Evolutionary conservation across 1,284 basidiomycete species (phyloP).

Genomic region (Moniliella sp.): DNA sequence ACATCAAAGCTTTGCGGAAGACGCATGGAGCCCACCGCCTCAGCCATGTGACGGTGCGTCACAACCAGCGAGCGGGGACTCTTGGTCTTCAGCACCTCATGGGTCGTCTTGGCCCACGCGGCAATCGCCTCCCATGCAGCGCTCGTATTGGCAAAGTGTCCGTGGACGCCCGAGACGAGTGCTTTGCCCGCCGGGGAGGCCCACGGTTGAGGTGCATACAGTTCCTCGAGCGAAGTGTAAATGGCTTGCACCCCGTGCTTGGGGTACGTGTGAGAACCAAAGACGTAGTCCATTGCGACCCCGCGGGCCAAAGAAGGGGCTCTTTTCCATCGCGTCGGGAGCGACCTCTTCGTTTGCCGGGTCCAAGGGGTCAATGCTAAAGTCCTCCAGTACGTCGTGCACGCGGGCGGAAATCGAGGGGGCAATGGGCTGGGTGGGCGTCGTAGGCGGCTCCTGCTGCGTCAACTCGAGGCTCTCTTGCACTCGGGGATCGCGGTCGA

Average conservation of each 20-base stretch:
- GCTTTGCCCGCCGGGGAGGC: too few relatives aligned
- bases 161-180: too few relatives aligned
- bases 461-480: constrained; percentile 15
- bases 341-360: constrained; percentile 1
- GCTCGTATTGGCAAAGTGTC: too few relatives aligned
- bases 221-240: constrained; percentile 13
- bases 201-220: constrained; percentile 4
- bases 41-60: constrained; percentile 12
- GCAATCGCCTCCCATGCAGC: constrained; percentile 1
- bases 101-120: constrained; percentile 15
- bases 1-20: constrained; percentile 17
- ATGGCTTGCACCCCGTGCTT: constrained; percentile 17
- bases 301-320: constrained; percentile 16
- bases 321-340: constrained; percentile 8
- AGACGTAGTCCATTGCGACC: constrained; percentile 26
- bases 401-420: constrained; percentile 2
- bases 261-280: too few relatives aligned
- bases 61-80: constrained; percentile 25
- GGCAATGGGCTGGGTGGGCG: constrained; percentile 6
- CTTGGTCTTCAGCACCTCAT: constrained; percentile 15
- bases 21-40: constrained; percentile 1
- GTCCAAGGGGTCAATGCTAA: constrained; percentile 12
- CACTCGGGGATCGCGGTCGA: constrained; percentile 11
- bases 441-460: constrained; percentile 8
- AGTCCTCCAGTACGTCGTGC: constrained; percentile 11